phyloP scores from a whole-genome alignment of 805 yeast species.

The Ogataea chonburiensis region DNA sequence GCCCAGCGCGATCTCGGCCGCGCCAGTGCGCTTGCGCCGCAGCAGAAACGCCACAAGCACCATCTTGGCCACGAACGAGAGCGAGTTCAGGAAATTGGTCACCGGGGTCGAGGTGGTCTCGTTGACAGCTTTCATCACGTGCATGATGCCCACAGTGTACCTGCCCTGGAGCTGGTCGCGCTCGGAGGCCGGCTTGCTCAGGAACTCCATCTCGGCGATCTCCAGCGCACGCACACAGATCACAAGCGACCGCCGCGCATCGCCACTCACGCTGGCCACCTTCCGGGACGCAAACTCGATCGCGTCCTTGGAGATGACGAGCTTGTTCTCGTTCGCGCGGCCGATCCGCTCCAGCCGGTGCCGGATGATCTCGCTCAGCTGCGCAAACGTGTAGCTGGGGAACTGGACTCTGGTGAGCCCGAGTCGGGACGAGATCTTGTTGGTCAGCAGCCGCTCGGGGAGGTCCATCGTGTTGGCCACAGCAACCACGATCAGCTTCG shows the following conservation, averaged over 20 bases:
- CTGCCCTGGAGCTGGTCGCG: constrained; percentile 34
- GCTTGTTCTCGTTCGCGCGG: constrained; percentile 40
- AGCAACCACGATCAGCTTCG: constrained; percentile 83
- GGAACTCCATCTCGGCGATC: constrained; percentile 68
- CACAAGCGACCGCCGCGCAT: constrained; percentile 88
- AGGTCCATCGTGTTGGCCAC: constrained; percentile 97
- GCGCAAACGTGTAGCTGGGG: constrained; percentile 81
- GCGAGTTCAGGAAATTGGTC: constrained; percentile 51
- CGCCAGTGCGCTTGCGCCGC: constrained; percentile 62
- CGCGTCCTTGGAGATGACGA: constrained; percentile 63
- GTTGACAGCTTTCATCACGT: constrained; percentile 74
- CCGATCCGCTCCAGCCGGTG: constrained; percentile 60
- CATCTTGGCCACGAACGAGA: constrained; percentile 71
- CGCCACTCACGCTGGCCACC: constrained; percentile 96
- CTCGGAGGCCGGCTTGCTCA: constrained; percentile 33
- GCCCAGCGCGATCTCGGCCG: constrained; percentile 69
- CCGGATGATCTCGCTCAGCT: constrained; percentile 71
- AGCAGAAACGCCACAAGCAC: constrained; percentile 67
- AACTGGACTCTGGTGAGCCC: constrained; percentile 87
- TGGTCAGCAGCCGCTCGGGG: constrained; percentile 84
- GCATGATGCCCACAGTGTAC: constrained; percentile 64
- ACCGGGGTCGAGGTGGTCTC: constrained; percentile 78
- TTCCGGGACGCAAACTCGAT: constrained; percentile 89
- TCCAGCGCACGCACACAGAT: constrained; percentile 89
- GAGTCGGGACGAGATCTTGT: constrained; percentile 86